These are phyloP conservation scores for Lachnellula occidentalis DNA, from an alignment of 2,329 filamentous ascomycete genomes.

Conservation along the genomic window DNA sequence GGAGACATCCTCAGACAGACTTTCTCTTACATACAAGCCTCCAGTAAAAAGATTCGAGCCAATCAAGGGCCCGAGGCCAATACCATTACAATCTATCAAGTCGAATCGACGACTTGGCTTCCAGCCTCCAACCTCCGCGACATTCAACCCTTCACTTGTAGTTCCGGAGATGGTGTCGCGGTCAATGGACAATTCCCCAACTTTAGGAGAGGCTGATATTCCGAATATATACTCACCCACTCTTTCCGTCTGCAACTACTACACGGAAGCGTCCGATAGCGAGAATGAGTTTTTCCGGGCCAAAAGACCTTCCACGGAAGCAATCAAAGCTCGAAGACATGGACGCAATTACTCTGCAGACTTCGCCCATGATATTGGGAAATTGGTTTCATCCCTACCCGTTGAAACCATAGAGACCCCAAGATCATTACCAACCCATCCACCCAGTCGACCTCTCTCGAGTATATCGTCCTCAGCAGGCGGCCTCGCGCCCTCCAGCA, in stretches of 20 bases:
- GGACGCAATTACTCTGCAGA: constrained; percentile 13
- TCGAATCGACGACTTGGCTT: constrained; percentile 4
- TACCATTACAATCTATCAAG: constrained; percentile 4
- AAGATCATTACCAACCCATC: not conserved
- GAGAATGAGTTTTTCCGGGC: constrained; percentile 21
- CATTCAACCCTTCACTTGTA: constrained; percentile 19
- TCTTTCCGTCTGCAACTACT: constrained; percentile 21
- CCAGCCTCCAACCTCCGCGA: constrained; percentile 19
- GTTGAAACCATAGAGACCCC: not conserved
- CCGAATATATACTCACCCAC: constrained; percentile 17
- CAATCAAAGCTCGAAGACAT: constrained; percentile 10
- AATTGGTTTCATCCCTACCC: constrained; percentile 7
- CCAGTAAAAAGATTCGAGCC: constrained; percentile 8
- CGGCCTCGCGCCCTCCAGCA: not conserved
- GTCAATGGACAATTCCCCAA: constrained; percentile 3
- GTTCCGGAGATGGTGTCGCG: constrained; percentile 5
- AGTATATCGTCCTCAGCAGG: constrained; percentile 10
- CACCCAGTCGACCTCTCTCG: constrained; percentile 2
- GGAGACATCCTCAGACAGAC: constrained; percentile 6
- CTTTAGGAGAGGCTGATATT: not conserved
- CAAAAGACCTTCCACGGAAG: constrained; percentile 1
- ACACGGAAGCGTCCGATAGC: constrained; percentile 7
- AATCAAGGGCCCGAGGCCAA: constrained; percentile 12
- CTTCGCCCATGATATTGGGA: not conserved
- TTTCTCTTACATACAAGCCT: constrained; percentile 6